Percentiles rank a stretch among this genome's conserved stretches.
phyloP scores from a whole-genome alignment of 495 filamentous ascomycete species.

The Lichina pygmaea region DNA sequence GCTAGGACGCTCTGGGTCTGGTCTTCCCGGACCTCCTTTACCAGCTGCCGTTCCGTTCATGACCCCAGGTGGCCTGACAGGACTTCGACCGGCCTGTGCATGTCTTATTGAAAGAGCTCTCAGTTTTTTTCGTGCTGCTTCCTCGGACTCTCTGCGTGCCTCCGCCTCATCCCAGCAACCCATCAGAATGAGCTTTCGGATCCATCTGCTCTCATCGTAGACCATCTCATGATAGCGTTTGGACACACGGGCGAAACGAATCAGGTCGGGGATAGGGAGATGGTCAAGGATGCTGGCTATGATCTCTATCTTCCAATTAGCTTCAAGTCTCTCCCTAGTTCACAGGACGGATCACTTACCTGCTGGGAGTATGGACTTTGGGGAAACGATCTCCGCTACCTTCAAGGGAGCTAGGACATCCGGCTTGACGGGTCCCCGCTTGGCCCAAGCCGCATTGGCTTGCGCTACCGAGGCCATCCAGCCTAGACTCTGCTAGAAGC shows the following conservation, averaged over 20 bases:
- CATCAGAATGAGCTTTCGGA: constrained; percentile 56
- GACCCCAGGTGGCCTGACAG: no score
- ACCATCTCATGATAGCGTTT: constrained; percentile 91
- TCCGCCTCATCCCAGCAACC: constrained; percentile 82
- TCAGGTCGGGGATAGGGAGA: constrained; percentile 55
- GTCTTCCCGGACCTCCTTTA: no score
- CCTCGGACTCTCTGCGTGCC: constrained; percentile 53
- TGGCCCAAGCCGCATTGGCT: no score
- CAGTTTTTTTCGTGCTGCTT: constrained; percentile 36
- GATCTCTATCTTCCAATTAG: constrained; percentile 32
- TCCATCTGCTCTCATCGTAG: constrained; percentile 94
- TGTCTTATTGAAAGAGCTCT: constrained; percentile 14
- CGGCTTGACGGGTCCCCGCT: background rate
- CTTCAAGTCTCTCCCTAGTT: background rate
- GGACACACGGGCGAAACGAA: constrained; percentile 69
- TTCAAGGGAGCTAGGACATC: background rate
- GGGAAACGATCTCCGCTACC: constrained; percentile 1
- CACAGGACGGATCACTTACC: background rate
- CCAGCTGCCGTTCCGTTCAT: no score
- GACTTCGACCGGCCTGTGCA: no score
- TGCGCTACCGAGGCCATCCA: no score
- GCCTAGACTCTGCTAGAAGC: no score
- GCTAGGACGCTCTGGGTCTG: no score
- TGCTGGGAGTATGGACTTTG: constrained; percentile 4
- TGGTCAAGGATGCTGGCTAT: constrained; percentile 71